phyloP scores from a whole-genome alignment of 2,329 filamentous ascomycete species.

The Pseudocercospora fuligena region DNA sequence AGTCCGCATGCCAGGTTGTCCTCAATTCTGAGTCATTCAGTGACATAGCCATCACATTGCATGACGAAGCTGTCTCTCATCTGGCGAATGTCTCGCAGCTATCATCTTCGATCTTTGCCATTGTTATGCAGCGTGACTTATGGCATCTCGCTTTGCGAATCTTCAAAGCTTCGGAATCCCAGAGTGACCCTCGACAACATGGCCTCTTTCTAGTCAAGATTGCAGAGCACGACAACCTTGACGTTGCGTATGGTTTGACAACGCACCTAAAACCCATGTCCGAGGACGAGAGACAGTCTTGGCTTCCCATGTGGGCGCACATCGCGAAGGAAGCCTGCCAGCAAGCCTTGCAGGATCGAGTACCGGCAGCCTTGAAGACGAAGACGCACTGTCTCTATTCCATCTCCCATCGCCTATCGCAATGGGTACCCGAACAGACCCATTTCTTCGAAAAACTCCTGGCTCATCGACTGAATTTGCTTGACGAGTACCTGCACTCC shows the following conservation, averaged over 20 bases:
- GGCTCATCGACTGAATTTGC: not conserved
- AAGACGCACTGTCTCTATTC: not conserved
- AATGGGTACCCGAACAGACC: not conserved
- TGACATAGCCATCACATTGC: constrained; percentile 23
- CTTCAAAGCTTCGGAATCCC: not conserved
- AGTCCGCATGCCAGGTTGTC: constrained; percentile 27
- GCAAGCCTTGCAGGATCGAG: constrained; percentile 3
- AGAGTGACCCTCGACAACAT: not conserved
- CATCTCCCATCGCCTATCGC: not conserved
- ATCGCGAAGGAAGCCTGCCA: not conserved
- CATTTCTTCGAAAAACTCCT: not conserved
- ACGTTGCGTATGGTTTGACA: not conserved
- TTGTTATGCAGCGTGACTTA: not conserved
- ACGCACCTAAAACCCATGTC: not conserved
- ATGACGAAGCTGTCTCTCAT: constrained; percentile 36
- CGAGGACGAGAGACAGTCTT: not conserved
- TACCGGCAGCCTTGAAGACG: not conserved
- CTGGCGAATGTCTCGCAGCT: constrained; percentile 25
- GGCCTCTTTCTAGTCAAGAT: constrained; percentile 19
- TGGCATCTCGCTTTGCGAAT: not conserved
- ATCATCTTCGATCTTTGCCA: constrained; percentile 11
- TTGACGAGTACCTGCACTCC: not conserved
- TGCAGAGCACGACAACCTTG: not conserved
- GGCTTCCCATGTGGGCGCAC: not conserved
- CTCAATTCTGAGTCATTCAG: constrained; percentile 21